phyloP scores from a whole-genome alignment of 768 basidiomycete species.

The Daedaleopsis nitida region DNA sequence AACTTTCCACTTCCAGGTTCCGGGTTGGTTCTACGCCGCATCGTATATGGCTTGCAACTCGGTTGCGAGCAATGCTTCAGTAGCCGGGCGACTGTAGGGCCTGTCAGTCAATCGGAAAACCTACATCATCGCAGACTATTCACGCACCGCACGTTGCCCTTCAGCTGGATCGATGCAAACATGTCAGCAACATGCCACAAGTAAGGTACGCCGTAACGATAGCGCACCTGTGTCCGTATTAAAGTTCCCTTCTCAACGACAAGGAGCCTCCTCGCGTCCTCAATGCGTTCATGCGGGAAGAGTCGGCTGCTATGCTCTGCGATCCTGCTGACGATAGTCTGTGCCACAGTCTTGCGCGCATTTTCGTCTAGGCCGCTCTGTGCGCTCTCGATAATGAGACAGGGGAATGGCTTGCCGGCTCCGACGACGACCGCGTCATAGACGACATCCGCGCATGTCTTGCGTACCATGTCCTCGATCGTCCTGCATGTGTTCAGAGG shows the following conservation, averaged over 20 bases:
- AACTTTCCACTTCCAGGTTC: too few species aligned
- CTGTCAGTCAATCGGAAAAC: background rate
- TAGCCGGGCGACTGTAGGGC: background rate
- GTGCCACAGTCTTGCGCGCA: slow-evolving; percentile 1
- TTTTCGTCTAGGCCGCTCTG: background rate
- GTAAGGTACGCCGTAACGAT: too few species aligned
- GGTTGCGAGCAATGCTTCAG: background rate
- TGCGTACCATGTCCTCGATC: slow-evolving; percentile 24
- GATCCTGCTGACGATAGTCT: slow-evolving; percentile 7
- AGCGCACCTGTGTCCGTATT: slow-evolving; percentile 10
- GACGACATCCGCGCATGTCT: slow-evolving; percentile 18
- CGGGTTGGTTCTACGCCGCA: background rate
- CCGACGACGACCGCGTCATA: slow-evolving; percentile 27
- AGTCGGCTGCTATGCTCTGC: background rate
- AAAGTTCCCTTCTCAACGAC: slow-evolving; percentile 11
- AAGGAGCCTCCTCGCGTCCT: slow-evolving; percentile 10
- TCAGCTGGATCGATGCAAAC: background rate
- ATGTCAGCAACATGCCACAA: background rate
- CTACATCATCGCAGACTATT: background rate
- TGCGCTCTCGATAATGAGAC: slow-evolving; percentile 21
- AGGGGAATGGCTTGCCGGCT: slow-evolving; percentile 12
- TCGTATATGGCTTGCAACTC: background rate
- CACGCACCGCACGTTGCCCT: slow-evolving; percentile 12
- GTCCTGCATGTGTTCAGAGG: slow-evolving; percentile 3
- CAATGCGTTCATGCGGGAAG: slow-evolving; percentile 19